Percentiles rank a stretch among this genome's conserved stretches.
Conservation (phyloP, 176 grass and related monocot genomes). For the Typha latifolia region DNA sequence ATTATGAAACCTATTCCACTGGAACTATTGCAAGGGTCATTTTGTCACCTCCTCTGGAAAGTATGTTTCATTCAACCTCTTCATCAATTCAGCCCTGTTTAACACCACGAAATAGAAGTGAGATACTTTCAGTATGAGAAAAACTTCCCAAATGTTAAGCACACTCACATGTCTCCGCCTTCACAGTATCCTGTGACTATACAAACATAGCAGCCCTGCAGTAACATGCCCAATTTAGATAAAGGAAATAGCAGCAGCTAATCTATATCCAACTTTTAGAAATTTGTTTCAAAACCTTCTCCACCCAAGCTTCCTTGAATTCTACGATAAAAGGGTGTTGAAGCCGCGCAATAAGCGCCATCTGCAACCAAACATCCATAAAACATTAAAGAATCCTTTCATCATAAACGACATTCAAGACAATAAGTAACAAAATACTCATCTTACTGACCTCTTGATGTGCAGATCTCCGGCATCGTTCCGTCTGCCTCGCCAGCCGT, state of each 20-base stretch:
- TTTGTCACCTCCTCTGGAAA: slow-evolving; percentile 83
- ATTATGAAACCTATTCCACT: not conserved
- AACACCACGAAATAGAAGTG: slow-evolving; percentile 12
- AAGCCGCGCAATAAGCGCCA: slow-evolving; percentile 90
- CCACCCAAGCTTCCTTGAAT: slow-evolving; percentile 99
- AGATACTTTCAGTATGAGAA: slow-evolving; percentile 5
- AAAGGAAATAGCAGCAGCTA: slow-evolving; percentile 6
- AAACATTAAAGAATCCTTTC: slow-evolving; percentile 3
- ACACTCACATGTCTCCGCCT: slow-evolving; percentile 95
- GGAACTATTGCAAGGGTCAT: slow-evolving; percentile 1
- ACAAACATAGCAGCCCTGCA: slow-evolving; percentile 93
- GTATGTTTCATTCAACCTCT: slow-evolving; percentile 78
- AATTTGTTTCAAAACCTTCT: slow-evolving; percentile 61
- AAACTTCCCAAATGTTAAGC: slow-evolving; percentile 14
- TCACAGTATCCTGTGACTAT: slow-evolving; percentile 99
- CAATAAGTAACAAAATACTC: not conserved
- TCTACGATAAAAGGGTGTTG: slow-evolving; percentile 97
- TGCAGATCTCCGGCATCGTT: slow-evolving; percentile 86
- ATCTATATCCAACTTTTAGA: not conserved
- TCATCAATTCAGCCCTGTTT: slow-evolving; percentile 89
- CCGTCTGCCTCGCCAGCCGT: slow-evolving; percentile 83
- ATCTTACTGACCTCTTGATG: slow-evolving; percentile 71
- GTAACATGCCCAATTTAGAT: slow-evolving; percentile 15
- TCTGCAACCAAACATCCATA: slow-evolving; percentile 47
- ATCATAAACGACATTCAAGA: not conserved